Evolutionary conservation across 1,284 basidiomycete species (phyloP).

Genomic region (Puccinia coronata): DNA sequence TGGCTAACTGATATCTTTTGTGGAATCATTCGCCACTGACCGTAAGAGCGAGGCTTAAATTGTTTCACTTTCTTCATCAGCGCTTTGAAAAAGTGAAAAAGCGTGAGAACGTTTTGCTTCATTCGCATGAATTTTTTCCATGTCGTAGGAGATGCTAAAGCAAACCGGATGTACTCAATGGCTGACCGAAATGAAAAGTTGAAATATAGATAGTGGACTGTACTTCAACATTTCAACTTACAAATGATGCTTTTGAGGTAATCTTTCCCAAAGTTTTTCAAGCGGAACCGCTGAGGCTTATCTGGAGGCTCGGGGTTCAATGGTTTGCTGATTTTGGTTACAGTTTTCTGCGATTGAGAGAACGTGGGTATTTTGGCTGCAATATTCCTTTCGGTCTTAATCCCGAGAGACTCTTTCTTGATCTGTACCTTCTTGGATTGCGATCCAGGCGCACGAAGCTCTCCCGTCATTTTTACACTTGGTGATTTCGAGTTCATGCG

Average conservation of each 20-base stretch:
- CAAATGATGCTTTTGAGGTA: neutral
- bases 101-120: neutral
- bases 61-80: neutral
- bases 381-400: neutral
- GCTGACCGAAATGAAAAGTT: neutral
- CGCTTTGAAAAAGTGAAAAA: constrained; percentile 1
- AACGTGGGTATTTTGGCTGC: neutral
- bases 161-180: neutral
- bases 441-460: neutral
- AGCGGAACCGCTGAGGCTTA: neutral
- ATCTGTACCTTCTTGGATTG: neutral
- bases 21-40: neutral
- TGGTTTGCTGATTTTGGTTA: neutral
- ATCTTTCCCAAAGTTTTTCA: neutral
- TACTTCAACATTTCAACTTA: neutral
- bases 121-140: neutral
- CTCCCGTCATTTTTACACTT: neutral
- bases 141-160: neutral
- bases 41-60: neutral
- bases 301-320: neutral
- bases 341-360: neutral
- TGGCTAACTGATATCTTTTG: neutral
- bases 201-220: neutral
- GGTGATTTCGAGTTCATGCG: too few relatives aligned
- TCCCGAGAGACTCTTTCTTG: neutral